Base-by-base conservation (phyloP, 352 stramenopile species). In the Pythium utonaiense region DNA sequence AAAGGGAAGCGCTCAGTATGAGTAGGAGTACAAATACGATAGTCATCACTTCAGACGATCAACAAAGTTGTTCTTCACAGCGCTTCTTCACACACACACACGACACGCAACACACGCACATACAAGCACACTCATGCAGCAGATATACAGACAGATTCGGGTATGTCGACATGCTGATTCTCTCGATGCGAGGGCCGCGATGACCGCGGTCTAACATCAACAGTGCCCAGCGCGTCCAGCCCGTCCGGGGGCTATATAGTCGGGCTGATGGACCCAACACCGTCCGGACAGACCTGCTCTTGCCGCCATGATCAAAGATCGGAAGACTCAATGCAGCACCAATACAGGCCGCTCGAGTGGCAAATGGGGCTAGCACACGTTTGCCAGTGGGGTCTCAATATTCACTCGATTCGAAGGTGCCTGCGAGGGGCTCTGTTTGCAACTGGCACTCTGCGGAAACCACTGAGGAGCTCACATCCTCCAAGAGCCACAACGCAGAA, bases 91-190 rank as follows among this genome's bases (percentile, higher is more conserved):
- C n/a, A 28, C 33, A 49, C 6, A 44, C 31, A 59, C 33, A n/a
- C n/a, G n/a, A n/a, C n/a, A n/a, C n/a, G n/a, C n/a, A n/a, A n/a
- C n/a, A 64, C 47, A 34, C 7, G 57, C 51, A 53, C 48, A 45
- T n/a, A 57, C 36, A 57, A n/a, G 45, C 12, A 52, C 40, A 53
- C 25, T 19, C n/a, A 64, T 55, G 16, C 10, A n/a, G n/a, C n/a
- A 54, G 28, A 61, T 1, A 59, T 6, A 70, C 16, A 38, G 52
- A 40, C 5, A 28, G 51, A 58, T 25, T 41, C 34, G 44, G 48
- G 50, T 60, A 58, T 73, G 66, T 73, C 45, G 66, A 73, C 64
- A 69, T 66, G 66, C 66, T 73, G 66, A 73, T 73, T 73, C 66
- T 69, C 61, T 64, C 66, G 53, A 60, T 69, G 66, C 61, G 66